These are phyloP conservation scores for Aspergillus versicolor DNA, from an alignment of 2,329 filamentous ascomycete genomes.

Conservation along the genomic window DNA sequence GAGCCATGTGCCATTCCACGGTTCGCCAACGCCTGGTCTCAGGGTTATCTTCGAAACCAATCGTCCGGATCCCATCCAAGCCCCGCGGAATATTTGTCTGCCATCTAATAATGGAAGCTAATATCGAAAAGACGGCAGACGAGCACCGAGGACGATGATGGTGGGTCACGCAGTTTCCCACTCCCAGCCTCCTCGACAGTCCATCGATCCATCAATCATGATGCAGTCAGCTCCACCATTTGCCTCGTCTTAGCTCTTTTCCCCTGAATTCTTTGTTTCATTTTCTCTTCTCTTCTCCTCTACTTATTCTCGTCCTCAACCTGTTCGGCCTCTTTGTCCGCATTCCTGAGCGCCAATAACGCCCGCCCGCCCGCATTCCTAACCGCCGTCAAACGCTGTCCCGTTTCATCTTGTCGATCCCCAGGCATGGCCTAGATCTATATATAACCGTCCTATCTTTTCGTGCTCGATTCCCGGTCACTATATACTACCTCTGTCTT, in stretches of 20 bases:
- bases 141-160: background rate
- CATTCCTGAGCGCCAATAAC: constrained; percentile 1
- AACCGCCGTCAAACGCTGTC: constrained; percentile 4
- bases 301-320: background rate
- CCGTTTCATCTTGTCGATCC: constrained; percentile 7
- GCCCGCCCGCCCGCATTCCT: constrained; percentile 4
- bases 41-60: too few species aligned
- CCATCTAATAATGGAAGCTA: background rate
- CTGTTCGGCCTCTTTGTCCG: background rate
- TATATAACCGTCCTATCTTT: constrained; percentile 2
- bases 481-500: constrained; percentile 2
- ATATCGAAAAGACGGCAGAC: background rate
- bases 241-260: constrained; percentile 1
- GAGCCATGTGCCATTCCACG: background rate
- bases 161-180: background rate
- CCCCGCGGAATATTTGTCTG: background rate
- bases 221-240: constrained; percentile 8
- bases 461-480: background rate
- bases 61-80: too few species aligned
- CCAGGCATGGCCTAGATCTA: constrained; percentile 7
- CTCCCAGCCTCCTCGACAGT: constrained; percentile 4
- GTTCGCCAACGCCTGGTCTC: background rate
- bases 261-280: constrained; percentile 1
- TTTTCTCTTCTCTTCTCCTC: background rate
- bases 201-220: background rate